Conservation (phyloP, 306 rosid species). For the Cajanus cajan region DNA sequence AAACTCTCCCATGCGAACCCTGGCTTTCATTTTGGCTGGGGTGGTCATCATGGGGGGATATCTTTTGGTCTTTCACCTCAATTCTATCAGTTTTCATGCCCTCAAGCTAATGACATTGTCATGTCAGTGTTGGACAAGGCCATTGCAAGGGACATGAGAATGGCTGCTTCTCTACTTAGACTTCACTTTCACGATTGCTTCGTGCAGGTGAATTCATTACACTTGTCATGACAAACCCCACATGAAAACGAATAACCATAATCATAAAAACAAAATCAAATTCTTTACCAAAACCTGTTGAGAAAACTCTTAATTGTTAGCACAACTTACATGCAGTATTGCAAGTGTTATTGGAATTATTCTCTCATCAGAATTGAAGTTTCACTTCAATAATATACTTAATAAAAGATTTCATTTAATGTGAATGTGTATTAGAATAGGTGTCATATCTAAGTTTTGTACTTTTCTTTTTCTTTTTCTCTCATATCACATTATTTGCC, state of each 20-base stretch:
- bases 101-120: conserved; percentile 78
- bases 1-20: conserved; percentile 53
- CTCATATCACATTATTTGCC: background rate
- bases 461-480: background rate
- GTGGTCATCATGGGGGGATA: conserved; percentile 38
- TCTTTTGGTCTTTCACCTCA: conserved; percentile 59
- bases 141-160: conserved; percentile 55
- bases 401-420: too few relatives aligned
- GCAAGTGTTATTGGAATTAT: too few relatives aligned
- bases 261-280: background rate
- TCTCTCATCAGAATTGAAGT: too few relatives aligned
- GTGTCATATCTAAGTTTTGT: too few relatives aligned
- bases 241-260: background rate
- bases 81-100: conserved; percentile 72
- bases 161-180: conserved; percentile 80
- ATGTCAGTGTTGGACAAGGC: conserved; percentile 72
- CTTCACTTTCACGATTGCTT: conserved; percentile 88
- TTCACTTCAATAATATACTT: too few relatives aligned
- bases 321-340: too few relatives aligned
- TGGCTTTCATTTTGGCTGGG: conserved; percentile 60
- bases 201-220: conserved; percentile 52
- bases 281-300: background rate
- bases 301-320: background rate
- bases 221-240: background rate
- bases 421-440: too few relatives aligned